Evolutionary conservation across 2,329 filamentous ascomycete genomes (phyloP).

Genomic region (Epicoccum sorghinum): DNA sequence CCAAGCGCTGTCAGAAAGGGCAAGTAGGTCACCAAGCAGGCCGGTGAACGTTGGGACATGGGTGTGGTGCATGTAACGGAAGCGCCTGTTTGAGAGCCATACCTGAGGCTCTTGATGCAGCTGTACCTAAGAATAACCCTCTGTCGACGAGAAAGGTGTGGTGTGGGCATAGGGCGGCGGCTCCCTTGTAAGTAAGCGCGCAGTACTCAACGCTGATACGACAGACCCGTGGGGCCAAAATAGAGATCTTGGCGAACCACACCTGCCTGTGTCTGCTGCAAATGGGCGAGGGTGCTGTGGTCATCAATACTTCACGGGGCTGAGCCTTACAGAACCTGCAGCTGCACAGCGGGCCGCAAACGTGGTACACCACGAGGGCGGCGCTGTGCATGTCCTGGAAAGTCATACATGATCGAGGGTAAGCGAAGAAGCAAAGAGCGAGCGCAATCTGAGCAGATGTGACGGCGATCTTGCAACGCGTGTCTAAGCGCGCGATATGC

Average conservation of each 20-base stretch:
- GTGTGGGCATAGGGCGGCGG: constrained; percentile 38
- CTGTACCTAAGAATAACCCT: constrained; percentile 45
- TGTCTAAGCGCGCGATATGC: constrained; percentile 18
- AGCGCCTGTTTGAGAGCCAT: constrained; percentile 46
- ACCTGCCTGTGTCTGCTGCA: constrained; percentile 19
- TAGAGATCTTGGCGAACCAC: constrained; percentile 27
- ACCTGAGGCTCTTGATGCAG: constrained; percentile 36
- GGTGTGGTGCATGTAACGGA: constrained; percentile 32
- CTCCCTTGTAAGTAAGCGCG: constrained; percentile 26
- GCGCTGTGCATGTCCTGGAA: not conserved
- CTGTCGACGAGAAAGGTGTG: constrained; percentile 26
- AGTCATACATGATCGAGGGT: not conserved
- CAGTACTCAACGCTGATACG: constrained; percentile 36
- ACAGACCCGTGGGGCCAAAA: constrained; percentile 21
- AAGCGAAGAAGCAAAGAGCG: constrained; percentile 8
- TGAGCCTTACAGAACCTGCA: constrained; percentile 38
- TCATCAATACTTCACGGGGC: constrained; percentile 41
- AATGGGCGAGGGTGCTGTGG: constrained; percentile 23
- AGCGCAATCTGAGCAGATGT: not conserved
- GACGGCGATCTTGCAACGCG: constrained; percentile 1
- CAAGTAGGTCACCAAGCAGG: constrained; percentile 32
- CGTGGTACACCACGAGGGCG: constrained; percentile 8
- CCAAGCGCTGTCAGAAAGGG: constrained; percentile 42
- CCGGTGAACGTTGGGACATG: constrained; percentile 36
- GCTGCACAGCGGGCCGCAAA: constrained; percentile 13